A percentile compares a stretch with the other conserved stretches of the same genome.
phyloP scores from a whole-genome alignment of 495 filamentous ascomycete species.

The Bacidia rubella region DNA sequence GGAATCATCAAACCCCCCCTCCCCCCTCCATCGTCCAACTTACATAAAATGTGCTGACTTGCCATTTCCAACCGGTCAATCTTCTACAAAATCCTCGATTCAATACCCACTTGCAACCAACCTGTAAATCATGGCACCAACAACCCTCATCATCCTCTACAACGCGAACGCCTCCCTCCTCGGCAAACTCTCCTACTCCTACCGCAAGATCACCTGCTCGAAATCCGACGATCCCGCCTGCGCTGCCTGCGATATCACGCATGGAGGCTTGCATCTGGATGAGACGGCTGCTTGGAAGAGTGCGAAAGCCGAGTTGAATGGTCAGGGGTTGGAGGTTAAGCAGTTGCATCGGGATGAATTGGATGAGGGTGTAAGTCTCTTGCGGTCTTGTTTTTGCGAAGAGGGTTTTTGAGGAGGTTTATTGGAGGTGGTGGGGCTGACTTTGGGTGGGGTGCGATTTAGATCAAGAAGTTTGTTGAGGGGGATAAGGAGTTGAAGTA shows the following conservation, averaged over 20 bases:
- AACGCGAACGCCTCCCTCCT: slow-evolving; percentile 21
- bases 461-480: slow-evolving; percentile 8
- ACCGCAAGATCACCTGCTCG: slow-evolving; percentile 17
- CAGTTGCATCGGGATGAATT: slow-evolving; percentile 17
- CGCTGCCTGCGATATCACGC: slow-evolving; percentile 24
- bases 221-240: slow-evolving; percentile 16
- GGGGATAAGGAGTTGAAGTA: neutral
- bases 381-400: neutral
- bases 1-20: no score
- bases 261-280: slow-evolving; percentile 20
- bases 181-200: slow-evolving; percentile 22
- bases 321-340: slow-evolving; percentile 10
- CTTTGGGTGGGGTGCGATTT: neutral
- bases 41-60: no score
- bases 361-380: slow-evolving; percentile 6
- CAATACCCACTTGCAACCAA: no score
- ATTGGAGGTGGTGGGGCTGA: neutral
- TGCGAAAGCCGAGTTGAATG: slow-evolving; percentile 13
- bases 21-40: neutral
- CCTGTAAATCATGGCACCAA: slow-evolving; percentile 3
- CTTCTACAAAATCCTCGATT: no score
- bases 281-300: slow-evolving; percentile 18
- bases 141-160: slow-evolving; percentile 23
- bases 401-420: neutral
- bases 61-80: no score